A percentile compares a stretch with the other conserved stretches of the same genome.
Conservation (phyloP, 768 basidiomycete genomes). For the Tylopilus subfusipes region DNA sequence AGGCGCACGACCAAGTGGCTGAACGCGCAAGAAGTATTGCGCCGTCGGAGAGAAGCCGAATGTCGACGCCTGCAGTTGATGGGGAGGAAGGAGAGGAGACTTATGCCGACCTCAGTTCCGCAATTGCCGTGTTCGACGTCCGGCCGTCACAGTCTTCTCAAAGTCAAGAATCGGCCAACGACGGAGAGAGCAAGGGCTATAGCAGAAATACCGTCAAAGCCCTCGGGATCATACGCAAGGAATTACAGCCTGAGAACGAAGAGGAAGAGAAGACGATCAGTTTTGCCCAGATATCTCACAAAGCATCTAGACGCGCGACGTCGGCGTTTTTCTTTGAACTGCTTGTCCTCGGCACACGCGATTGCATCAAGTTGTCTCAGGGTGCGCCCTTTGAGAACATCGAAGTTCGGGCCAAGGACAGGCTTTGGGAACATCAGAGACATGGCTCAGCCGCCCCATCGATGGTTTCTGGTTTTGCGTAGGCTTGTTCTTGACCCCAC, state of each 20-base stretch:
- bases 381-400: slow-evolving; percentile 79
- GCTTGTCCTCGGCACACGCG: slow-evolving; percentile 89
- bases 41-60: slow-evolving; percentile 54
- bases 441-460: slow-evolving; percentile 44
- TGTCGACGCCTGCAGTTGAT: slow-evolving; percentile 67
- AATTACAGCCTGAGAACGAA: slow-evolving; percentile 56
- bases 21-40: slow-evolving; percentile 47
- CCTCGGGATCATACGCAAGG: slow-evolving; percentile 66
- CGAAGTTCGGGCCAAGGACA: slow-evolving; percentile 73
- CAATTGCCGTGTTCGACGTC: slow-evolving; percentile 78
- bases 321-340: slow-evolving; percentile 98
- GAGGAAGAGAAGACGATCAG: slow-evolving; percentile 61
- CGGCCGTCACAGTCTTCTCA: slow-evolving; percentile 54
- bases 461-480: slow-evolving; percentile 42
- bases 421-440: slow-evolving; percentile 74
- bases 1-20: slow-evolving; percentile 31
- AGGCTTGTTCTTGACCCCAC: slow-evolving; percentile 1
- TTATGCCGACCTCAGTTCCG: slow-evolving; percentile 69
- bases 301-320: slow-evolving; percentile 88
- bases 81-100: slow-evolving; percentile 61
- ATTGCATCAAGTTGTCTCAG: slow-evolving; percentile 83
- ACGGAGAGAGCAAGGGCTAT: slow-evolving; percentile 67
- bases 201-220: slow-evolving; percentile 90
- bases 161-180: slow-evolving; percentile 40
- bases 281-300: slow-evolving; percentile 75